Evolutionary conservation across 352 stramenopile species (phyloP).

Genomic region (Phytophthora brassicae): DNA sequence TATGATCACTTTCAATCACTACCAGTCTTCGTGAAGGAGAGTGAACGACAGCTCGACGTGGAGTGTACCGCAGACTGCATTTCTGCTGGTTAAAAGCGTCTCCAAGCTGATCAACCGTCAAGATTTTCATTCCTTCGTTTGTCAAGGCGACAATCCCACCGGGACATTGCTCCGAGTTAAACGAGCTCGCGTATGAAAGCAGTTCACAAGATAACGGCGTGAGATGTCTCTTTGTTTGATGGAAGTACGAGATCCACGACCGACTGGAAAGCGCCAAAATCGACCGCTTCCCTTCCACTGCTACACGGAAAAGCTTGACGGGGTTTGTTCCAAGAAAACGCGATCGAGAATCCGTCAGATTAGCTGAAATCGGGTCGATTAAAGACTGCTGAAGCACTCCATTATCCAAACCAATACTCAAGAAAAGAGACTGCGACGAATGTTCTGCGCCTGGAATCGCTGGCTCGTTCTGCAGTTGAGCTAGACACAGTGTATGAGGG

Average conservation of each 20-base stretch:
- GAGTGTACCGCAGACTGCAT: conserved; percentile 96
- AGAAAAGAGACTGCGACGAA: conserved; percentile 69
- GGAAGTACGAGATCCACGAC: conserved; percentile 96
- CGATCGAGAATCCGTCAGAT: conserved; percentile 86
- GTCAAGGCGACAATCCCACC: conserved; percentile 97
- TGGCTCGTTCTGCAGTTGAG: conserved; percentile 76
- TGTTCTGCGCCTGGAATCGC: conserved; percentile 51
- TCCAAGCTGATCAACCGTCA: conserved; percentile 95
- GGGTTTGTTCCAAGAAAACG: conserved; percentile 94
- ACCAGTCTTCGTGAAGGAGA: conserved; percentile 87
- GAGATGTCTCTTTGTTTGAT: conserved; percentile 90
- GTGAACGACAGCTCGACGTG: conserved; percentile 94
- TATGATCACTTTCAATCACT: conserved; percentile 98
- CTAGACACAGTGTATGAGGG: conserved; percentile 80
- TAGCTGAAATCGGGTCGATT: conserved; percentile 88
- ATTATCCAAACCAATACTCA: conserved; percentile 93
- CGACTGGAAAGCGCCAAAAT: conserved; percentile 95
- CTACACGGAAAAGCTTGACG: conserved; percentile 95
- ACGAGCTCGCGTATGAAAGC: conserved; percentile 94
- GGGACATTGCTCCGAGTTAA: conserved; percentile 95
- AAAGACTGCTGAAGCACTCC: conserved; percentile 93
- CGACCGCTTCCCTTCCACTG: conserved; percentile 85
- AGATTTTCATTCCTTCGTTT: conserved; percentile 96
- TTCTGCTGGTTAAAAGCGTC: conserved; percentile 98
- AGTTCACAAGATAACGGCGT: conserved; percentile 96